Base-by-base conservation (phyloP, 139 green algal genomes). In the Gonium pectorale region DNA sequence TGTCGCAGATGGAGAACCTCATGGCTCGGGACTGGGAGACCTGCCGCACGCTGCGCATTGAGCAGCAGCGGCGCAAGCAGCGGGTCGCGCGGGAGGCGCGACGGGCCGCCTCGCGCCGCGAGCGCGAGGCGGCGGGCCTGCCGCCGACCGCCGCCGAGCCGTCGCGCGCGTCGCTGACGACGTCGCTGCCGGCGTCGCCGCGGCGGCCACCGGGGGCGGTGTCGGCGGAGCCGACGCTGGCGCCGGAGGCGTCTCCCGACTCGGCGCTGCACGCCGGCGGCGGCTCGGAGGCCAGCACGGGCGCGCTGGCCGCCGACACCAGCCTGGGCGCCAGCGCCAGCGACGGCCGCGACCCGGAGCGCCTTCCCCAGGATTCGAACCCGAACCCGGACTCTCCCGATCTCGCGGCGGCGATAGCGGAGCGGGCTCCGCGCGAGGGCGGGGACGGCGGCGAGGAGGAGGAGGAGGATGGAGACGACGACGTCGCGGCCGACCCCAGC, bases 1-100 rank as follows among this genome's bases (percentile, higher is more conserved):
- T 85, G 79, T 22, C 37, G 29, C n/a, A 56, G 22, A 72, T 85
- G 64, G 64, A 75, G 49, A 54, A 67, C 35, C 66, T 78, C 0
- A 78, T 85, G 79, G 27, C 40, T 22, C 41, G 33, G 46, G 66
- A 85, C 51, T 66, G 64, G 44, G 38, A 75, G 22, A 71, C 49
- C 51, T 79, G 74, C 67, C 67, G 35, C 19, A 19, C 40, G 44
- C 67, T 60, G 67, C 7, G 81, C 27, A 26, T 64, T 64, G 62
- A 81, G 85, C 77, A 83, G 74, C 29, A 68, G 52, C 11, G 13
- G 6, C 49, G 64, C 33, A 67, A 41, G 66, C 41, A 29, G 35
- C 27, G 17, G 4, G 64, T 35, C 2, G 35, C 33, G 35, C 37
- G 33, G 21, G 60, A 49, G 31, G 77, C 77, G 31, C 60, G 52